phyloP scores from a whole-genome alignment of 1,284 basidiomycete genomes.

The Leucocoprinus gongylophorus region DNA sequence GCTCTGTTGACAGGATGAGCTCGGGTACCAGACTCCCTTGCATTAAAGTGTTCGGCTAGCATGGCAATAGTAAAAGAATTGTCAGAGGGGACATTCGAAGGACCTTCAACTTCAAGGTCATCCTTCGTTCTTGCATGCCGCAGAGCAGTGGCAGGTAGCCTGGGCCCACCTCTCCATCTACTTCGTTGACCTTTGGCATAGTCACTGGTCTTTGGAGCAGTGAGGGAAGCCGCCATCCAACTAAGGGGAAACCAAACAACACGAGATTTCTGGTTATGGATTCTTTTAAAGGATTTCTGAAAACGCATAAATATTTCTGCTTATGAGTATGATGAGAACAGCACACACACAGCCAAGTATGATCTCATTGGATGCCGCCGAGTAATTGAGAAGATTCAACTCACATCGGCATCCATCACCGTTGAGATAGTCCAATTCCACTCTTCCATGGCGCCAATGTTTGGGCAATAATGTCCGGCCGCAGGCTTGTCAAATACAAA shows the following conservation, averaged over 20 bases:
- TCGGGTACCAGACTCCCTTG: not conserved
- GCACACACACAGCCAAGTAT: slow-evolving; percentile 8
- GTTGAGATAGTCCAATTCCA: not conserved
- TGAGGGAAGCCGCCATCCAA: not conserved
- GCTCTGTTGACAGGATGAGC: not conserved
- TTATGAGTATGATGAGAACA: not conserved
- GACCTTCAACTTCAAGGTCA: slow-evolving; percentile 1
- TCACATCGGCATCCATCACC: slow-evolving; percentile 3
- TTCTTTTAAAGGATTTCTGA: slow-evolving; percentile 5
- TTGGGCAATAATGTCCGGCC: not conserved
- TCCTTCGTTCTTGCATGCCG: not conserved
- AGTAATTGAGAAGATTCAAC: not conserved
- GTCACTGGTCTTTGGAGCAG: not conserved
- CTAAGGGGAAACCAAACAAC: not conserved
- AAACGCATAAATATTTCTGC: not conserved
- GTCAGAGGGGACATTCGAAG: not conserved
- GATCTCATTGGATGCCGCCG: not conserved
- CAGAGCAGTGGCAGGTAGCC: not conserved
- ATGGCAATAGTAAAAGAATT: not conserved
- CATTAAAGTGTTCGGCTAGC: slow-evolving; percentile 4
- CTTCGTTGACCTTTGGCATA: not conserved
- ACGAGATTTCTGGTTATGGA: not conserved
- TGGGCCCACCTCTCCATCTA: slow-evolving; percentile 9
- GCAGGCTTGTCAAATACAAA: slow-evolving; percentile 3
- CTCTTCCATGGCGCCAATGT: not conserved